These are phyloP conservation scores for Dictyostelium brefeldianum DNA, from an alignment of 78 protist genomes.

Conservation along the genomic window DNA sequence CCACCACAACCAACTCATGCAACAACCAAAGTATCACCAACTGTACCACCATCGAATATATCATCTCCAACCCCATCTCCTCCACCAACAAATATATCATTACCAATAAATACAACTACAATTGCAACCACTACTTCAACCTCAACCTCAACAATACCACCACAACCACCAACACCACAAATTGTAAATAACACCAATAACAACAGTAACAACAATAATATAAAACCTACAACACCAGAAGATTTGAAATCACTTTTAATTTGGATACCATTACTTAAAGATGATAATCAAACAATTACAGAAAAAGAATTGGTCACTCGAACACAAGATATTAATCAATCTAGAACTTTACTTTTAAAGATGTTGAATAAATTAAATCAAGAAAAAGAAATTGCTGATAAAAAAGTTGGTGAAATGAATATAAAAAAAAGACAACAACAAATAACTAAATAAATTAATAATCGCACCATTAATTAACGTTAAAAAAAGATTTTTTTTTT, in stretches of 20 bases:
- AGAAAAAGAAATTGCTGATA: not conserved
- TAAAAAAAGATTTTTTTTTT: too few relatives aligned
- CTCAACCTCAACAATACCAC: not conserved
- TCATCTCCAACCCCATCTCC: not conserved
- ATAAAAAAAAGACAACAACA: not conserved
- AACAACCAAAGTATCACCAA: not conserved
- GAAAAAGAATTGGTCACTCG: not conserved
- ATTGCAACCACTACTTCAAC: not conserved
- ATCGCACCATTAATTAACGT: too few relatives aligned
- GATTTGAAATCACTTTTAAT: not conserved
- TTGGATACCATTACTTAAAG: conserved; percentile 8
- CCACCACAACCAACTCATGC: not conserved
- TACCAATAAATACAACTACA: not conserved
- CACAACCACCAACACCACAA: not conserved
- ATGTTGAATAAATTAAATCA: not conserved
- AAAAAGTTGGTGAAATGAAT: not conserved
- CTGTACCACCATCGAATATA: not conserved
- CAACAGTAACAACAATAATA: not conserved
- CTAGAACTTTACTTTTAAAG: not conserved
- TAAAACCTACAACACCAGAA: not conserved
- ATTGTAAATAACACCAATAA: not conserved
- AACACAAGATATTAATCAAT: not conserved
- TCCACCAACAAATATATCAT: not conserved
- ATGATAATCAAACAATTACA: not conserved
- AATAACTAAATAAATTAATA: too few relatives aligned